Percentiles rank a stretch among this genome's conserved stretches.
These are phyloP conservation scores for Geosmithia morbida DNA, from an alignment of 2,329 filamentous ascomycete genomes.

Conservation along the genomic window DNA sequence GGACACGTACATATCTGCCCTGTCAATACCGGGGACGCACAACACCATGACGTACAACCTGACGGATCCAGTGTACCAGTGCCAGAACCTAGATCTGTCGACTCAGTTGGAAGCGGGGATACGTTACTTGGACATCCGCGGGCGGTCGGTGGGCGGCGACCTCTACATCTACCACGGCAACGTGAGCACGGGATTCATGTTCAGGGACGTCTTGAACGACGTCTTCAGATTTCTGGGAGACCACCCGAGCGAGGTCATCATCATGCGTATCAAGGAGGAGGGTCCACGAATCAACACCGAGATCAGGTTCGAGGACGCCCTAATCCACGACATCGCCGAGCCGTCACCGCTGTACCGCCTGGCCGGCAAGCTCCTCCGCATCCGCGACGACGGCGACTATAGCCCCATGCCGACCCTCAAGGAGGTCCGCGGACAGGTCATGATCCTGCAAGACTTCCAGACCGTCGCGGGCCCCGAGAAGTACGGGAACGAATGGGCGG, in stretches of 20 bases:
- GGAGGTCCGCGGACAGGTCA: not conserved
- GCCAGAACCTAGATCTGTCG: constrained; percentile 29
- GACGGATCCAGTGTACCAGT: constrained; percentile 22
- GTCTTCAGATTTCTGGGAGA: constrained; percentile 28
- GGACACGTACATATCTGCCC: constrained; percentile 20
- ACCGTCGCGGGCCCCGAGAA: not conserved
- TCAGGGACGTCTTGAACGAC: constrained; percentile 24
- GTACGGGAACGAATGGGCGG: not conserved
- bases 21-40: constrained; percentile 37
- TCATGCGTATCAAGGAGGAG: constrained; percentile 37
- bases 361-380: not conserved
- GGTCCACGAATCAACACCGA: constrained; percentile 19
- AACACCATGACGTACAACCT: constrained; percentile 33
- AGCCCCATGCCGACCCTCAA: not conserved
- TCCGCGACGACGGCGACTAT: not conserved
- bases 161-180: constrained; percentile 32
- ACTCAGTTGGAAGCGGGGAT: constrained; percentile 30
- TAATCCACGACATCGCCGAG: constrained; percentile 22
- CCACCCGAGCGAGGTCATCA: constrained; percentile 27
- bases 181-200: constrained; percentile 27
- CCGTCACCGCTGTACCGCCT: not conserved
- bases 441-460: not conserved
- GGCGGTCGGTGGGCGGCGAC: no score
- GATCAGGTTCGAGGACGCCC: constrained; percentile 27
- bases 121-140: constrained; percentile 34